These are phyloP conservation scores for Pyrus hybrid DNA, from an alignment of 331 rosid species.

Conservation along the genomic window DNA sequence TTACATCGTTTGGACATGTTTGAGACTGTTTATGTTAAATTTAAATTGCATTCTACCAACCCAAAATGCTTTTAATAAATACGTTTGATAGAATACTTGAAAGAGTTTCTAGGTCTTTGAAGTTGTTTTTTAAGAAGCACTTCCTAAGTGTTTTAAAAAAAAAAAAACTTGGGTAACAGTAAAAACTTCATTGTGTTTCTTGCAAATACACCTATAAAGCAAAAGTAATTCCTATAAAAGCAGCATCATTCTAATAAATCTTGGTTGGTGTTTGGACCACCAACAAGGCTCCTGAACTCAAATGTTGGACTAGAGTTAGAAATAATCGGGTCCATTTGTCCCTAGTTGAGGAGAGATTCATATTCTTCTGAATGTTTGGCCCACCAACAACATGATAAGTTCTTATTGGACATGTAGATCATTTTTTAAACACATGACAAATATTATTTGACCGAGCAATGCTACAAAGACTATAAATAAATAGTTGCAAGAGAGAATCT, in stretches of 20 bases:
- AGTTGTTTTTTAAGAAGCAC: not conserved
- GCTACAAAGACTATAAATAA: not conserved
- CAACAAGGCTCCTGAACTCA: not conserved
- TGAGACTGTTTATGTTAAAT: not conserved
- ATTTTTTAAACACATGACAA: no score
- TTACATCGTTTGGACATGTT: not conserved
- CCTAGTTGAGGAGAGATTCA: not conserved
- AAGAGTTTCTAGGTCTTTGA: not conserved
- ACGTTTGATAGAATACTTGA: not conserved
- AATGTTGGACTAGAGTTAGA: not conserved
- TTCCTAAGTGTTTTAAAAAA: not conserved
- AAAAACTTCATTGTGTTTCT: not conserved
- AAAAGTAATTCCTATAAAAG: no score
- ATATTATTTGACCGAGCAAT: accelerated
- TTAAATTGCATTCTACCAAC: not conserved
- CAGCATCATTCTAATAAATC: not conserved
- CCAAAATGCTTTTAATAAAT: not conserved
- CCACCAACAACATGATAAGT: no score
- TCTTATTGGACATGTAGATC: no score
- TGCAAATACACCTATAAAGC: no score
- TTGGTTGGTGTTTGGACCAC: not conserved
- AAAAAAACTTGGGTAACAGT: not conserved
- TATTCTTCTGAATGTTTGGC: no score
- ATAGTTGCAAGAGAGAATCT: not conserved
- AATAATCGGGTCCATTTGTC: not conserved